phyloP scores from a whole-genome alignment of 306 rosid genomes.

The Arachis stenosperma region DNA sequence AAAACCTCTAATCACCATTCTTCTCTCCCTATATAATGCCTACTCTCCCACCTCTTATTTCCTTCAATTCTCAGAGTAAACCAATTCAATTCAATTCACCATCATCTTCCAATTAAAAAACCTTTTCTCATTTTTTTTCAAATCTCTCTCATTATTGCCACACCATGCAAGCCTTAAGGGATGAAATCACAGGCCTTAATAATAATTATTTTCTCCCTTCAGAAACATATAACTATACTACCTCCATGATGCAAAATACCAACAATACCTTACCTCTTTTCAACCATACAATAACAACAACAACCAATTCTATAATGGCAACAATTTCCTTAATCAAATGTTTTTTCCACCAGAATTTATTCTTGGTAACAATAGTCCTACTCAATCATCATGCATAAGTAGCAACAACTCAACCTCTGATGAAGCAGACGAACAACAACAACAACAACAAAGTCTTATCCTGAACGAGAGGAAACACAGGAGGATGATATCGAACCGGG shows the following conservation, averaged over 20 bases:
- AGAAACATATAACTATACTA: constrained; percentile 50
- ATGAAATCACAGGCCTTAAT: constrained; percentile 49
- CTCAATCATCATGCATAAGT: constrained; percentile 69
- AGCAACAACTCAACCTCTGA: constrained; percentile 80
- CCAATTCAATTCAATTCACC: constrained; percentile 41
- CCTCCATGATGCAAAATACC: constrained; percentile 45
- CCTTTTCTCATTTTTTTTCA: too few relatives aligned
- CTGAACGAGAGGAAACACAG: constrained; percentile 79
- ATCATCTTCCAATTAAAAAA: constrained; percentile 12
- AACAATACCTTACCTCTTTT: constrained; percentile 37
- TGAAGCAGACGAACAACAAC: constrained; percentile 77
- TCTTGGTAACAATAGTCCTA: constrained; percentile 54
- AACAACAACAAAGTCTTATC: constrained; percentile 70
- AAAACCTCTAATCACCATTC: constrained; percentile 9
- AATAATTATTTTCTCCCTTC: constrained; percentile 57
- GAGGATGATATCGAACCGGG: constrained; percentile 94
- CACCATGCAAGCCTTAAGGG: constrained; percentile 71
- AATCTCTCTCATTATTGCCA: constrained; percentile 16
- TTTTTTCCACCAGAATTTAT: background rate
- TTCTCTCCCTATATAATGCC: constrained; percentile 65
- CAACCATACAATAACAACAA: constrained; percentile 49
- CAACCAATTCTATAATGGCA: constrained; percentile 52
- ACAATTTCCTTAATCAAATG: constrained; percentile 47
- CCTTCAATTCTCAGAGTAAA: constrained; percentile 34
- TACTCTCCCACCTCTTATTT: constrained; percentile 39